Evolutionary conservation across 805 yeast genomes (phyloP).

Genomic region (Yarrowia sp.): DNA sequence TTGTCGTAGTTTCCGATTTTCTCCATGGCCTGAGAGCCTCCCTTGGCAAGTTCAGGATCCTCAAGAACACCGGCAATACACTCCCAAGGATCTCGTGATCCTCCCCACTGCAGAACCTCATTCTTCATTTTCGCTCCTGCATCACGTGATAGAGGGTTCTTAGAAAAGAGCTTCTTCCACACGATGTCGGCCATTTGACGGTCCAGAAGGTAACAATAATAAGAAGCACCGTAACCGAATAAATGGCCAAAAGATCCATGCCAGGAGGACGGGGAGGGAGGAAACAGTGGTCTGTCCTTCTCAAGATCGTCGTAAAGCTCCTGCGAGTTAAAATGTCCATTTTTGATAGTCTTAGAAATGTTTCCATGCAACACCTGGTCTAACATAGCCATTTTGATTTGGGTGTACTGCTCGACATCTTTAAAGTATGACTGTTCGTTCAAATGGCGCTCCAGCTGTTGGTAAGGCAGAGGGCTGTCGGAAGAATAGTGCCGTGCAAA

Average conservation of each 20-base stretch:
- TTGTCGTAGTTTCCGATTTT: slow-evolving; percentile 3
- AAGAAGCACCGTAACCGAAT: slow-evolving; percentile 89
- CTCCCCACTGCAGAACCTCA: slow-evolving; percentile 86
- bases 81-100: slow-evolving; percentile 83
- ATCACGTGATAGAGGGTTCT: slow-evolving; percentile 63
- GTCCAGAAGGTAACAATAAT: slow-evolving; percentile 87
- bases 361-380: slow-evolving; percentile 74
- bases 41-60: slow-evolving; percentile 54
- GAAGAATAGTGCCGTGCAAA: slow-evolving; percentile 74
- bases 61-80: slow-evolving; percentile 78
- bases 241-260: slow-evolving; percentile 93
- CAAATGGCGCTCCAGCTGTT: slow-evolving; percentile 51
- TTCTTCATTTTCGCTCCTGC: slow-evolving; percentile 76
- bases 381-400: slow-evolving; percentile 81
- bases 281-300: slow-evolving; percentile 53
- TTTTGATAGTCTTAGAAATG: slow-evolving; percentile 28
- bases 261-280: slow-evolving; percentile 72
- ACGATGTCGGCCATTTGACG: slow-evolving; percentile 86
- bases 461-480: slow-evolving; percentile 53
- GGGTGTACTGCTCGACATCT: slow-evolving; percentile 76
- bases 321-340: slow-evolving; percentile 51
- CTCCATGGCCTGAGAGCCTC: slow-evolving; percentile 65
- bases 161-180: slow-evolving; percentile 68
- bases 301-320: slow-evolving; percentile 66
- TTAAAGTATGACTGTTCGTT: slow-evolving; percentile 51